Base-by-base conservation (phyloP, 306 rosid genomes). In the Cucumis melo region DNA sequence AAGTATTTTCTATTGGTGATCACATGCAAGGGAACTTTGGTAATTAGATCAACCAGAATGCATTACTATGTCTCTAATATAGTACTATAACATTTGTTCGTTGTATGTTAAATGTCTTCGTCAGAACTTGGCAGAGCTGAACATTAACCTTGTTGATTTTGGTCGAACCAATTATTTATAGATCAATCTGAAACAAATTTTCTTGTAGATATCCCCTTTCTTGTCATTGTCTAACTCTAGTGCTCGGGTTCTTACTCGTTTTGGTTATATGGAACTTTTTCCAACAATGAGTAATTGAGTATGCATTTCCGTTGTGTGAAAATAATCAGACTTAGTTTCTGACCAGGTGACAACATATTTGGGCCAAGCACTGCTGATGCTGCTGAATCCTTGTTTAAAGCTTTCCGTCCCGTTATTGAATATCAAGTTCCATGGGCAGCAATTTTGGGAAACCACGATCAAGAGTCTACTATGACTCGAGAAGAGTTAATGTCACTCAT, bases 341-440 rank as follows among this genome's bases (percentile, higher is more conserved):
- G 29, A 77, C 66, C 77, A 91, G 98, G 98, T 42, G 98, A 94
- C 81, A 90, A 90, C 77, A 87, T 94, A 71, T 94, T 90, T 79
- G 98, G 97, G 78, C 59, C 97, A 60, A 91, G 96, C 76, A 54
- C 93, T 42, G 15, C 77, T 44, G 98, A 91, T 76, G 98, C 97
- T 21, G 98, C 96, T 55, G 96, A 91, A 78, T 94, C 98, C 65
- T 54, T 91, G 82, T 76, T 88, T 78, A 54, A 78, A 81, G 96
- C 93, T 66, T 94, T 94, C 83, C 88, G 87, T 82, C 97, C 98
- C 55, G 97, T 88, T 79, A 87, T 89, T 74, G 95, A 94, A 80
- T 87, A 92, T 50, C 80, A 86, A 77, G 68, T 91, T 86, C 98
- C 98, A 5, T 94, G 97, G 97, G 98, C 97, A 56, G 94, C 97